These are phyloP conservation scores for Penicillium egyptiacum DNA, from an alignment of 495 filamentous ascomycete species.

Conservation along the genomic window DNA sequence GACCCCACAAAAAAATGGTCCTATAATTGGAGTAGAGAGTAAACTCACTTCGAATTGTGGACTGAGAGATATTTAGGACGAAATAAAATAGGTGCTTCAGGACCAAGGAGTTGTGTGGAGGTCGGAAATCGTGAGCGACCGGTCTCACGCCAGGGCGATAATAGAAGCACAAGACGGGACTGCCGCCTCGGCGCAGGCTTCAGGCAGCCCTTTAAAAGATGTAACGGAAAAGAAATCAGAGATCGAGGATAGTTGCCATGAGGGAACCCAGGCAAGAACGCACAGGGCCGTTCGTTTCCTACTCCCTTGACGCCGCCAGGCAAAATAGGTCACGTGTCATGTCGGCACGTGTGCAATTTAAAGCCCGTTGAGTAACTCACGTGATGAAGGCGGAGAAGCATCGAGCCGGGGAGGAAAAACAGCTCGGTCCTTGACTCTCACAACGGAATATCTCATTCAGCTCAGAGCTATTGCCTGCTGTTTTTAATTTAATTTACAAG, in stretches of 20 bases:
- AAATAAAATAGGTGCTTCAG: slow-evolving; percentile 24
- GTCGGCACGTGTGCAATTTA: slow-evolving; percentile 17
- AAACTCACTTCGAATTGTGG: slow-evolving; percentile 19
- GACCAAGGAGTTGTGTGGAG: slow-evolving; percentile 39
- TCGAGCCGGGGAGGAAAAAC: slow-evolving; percentile 23
- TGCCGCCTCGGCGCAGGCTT: slow-evolving; percentile 41
- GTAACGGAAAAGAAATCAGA: slow-evolving; percentile 27
- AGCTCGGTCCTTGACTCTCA: slow-evolving; percentile 10
- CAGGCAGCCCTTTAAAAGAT: slow-evolving; percentile 31
- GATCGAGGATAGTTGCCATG: slow-evolving; percentile 33
- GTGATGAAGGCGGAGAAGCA: slow-evolving; percentile 26
- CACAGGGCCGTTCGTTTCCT: slow-evolving; percentile 20
- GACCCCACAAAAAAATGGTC: slow-evolving; percentile 4
- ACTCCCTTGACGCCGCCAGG: slow-evolving; percentile 27
- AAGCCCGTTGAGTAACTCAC: slow-evolving; percentile 16
- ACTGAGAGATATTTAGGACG: slow-evolving; percentile 8
- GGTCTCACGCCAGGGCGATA: slow-evolving; percentile 32
- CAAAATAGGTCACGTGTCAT: slow-evolving; percentile 21
- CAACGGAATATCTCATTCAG: background rate
- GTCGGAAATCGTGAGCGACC: slow-evolving; percentile 36
- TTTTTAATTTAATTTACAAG: background rate
- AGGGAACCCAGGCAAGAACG: slow-evolving; percentile 27
- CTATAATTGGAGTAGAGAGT: background rate
- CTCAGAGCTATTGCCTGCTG: slow-evolving; percentile 8
- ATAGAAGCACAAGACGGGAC: slow-evolving; percentile 37